These are phyloP conservation scores for Candida easanensis DNA, from an alignment of 805 yeast species.

Conservation along the genomic window DNA sequence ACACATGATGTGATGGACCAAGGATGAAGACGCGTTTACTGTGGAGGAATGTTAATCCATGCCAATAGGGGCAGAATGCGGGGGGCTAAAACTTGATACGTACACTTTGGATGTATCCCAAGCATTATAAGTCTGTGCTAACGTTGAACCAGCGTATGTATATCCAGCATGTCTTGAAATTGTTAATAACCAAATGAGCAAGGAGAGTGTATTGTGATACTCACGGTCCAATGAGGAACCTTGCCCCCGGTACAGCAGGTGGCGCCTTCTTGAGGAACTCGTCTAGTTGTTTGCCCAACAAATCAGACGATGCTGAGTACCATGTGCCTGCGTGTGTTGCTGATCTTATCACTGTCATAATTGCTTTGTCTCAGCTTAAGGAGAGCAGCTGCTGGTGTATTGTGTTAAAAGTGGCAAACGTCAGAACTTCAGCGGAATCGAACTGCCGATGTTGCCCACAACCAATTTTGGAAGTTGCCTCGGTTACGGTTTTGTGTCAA, in stretches of 20 bases:
- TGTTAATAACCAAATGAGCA: conserved; percentile 2
- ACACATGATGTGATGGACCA: conserved; percentile 94
- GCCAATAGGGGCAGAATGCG: neutral
- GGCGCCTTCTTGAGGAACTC: conserved; percentile 41
- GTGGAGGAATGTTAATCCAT: conserved; percentile 5
- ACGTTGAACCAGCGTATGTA: conserved; percentile 70
- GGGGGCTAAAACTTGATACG: conserved; percentile 15
- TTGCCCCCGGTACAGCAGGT: conserved; percentile 35
- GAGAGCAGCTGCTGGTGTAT: too few relatives aligned
- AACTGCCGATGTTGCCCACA: too few relatives aligned
- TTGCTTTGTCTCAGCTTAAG: too few relatives aligned
- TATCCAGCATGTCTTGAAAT: conserved; percentile 82
- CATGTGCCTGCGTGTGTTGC: conserved; percentile 86
- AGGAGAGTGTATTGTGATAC: conserved; percentile 13
- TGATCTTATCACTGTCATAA: conserved; percentile 11
- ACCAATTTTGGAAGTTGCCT: neutral
- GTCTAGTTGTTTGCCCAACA: conserved; percentile 50
- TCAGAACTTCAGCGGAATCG: too few relatives aligned
- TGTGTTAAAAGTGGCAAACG: too few relatives aligned
- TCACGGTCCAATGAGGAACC: conserved; percentile 55
- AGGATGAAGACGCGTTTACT: conserved; percentile 68
- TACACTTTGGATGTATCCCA: conserved; percentile 56
- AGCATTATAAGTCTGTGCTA: conserved; percentile 73
- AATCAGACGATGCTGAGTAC: conserved; percentile 54
- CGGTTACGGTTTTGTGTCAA: neutral